Conservation (phyloP, 2,329 filamentous ascomycete genomes). For the Sclerotinia glacialis region DNA sequence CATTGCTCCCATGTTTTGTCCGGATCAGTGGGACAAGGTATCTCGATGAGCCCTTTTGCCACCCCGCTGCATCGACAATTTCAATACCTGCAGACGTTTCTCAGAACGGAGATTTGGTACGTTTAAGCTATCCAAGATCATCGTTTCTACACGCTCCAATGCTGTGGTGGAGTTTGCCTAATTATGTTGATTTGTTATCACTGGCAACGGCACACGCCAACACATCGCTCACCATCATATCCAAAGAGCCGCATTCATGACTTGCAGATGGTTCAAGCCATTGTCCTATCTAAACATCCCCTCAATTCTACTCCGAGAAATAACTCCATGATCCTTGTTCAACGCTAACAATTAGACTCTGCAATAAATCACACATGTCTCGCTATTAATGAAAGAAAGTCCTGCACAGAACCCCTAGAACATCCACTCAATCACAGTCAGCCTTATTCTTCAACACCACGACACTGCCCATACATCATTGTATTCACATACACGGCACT, state of each 20-base stretch:
- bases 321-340: constrained; percentile 38
- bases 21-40: constrained; percentile 26
- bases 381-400: constrained; percentile 51
- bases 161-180: constrained; percentile 60
- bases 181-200: constrained; percentile 64
- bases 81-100: constrained; percentile 37
- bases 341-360: constrained; percentile 39
- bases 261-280: constrained; percentile 40
- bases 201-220: constrained; percentile 84
- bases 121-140: constrained; percentile 38
- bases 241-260: constrained; percentile 58
- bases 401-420: constrained; percentile 39
- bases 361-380: constrained; percentile 66
- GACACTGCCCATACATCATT: constrained; percentile 38
- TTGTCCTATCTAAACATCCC: constrained; percentile 43
- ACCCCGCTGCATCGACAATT: constrained; percentile 38
- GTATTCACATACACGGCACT: constrained; percentile 37
- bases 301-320: constrained; percentile 35
- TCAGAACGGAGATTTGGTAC: constrained; percentile 38
- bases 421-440: constrained; percentile 38
- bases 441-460: constrained; percentile 40
- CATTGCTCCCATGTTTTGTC: constrained; percentile 18
- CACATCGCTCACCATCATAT: constrained; percentile 69
- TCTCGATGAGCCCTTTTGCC: constrained; percentile 34
- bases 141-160: constrained; percentile 41